Conservation (phyloP, 352 stramenopile genomes). For the Phytophthora fragariaefolia region DNA sequence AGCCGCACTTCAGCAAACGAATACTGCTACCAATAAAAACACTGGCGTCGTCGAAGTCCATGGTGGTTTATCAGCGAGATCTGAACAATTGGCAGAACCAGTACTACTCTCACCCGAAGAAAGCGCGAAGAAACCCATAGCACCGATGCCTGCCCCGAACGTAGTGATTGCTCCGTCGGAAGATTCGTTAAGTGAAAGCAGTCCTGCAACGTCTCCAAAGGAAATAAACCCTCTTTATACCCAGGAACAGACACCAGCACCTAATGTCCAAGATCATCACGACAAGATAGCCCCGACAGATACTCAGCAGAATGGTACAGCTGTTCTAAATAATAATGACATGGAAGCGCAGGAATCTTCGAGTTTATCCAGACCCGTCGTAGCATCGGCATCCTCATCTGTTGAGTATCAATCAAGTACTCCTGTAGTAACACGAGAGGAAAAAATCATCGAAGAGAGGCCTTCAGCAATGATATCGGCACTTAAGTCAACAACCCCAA, state of each 20-base stretch:
- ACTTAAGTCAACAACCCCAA: neutral
- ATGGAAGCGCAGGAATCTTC: neutral
- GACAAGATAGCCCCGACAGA: neutral
- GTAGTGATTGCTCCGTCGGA: neutral
- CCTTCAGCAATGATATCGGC: neutral
- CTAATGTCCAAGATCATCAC: neutral
- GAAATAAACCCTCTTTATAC: neutral
- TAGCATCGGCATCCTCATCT: neutral
- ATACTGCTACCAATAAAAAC: neutral
- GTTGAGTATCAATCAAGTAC: neutral
- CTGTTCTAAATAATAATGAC: neutral
- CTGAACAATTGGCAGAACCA: neutral
- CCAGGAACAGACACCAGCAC: neutral
- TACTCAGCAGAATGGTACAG: neutral
- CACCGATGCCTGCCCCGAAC: neutral
- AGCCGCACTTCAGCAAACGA: neutral
- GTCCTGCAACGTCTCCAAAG: slow-evolving; percentile 1
- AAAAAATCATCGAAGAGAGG: neutral
- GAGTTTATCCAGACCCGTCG: too few relatives aligned
- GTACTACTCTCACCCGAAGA: neutral
- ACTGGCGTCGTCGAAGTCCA: neutral
- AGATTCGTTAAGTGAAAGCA: slow-evolving; percentile 4
- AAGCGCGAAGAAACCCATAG: neutral
- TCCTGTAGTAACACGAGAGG: neutral
- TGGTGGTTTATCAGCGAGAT: neutral